Evolutionary conservation across 106 monocot species (phyloP).

Genomic region (Ottelia alismoides): DNA sequence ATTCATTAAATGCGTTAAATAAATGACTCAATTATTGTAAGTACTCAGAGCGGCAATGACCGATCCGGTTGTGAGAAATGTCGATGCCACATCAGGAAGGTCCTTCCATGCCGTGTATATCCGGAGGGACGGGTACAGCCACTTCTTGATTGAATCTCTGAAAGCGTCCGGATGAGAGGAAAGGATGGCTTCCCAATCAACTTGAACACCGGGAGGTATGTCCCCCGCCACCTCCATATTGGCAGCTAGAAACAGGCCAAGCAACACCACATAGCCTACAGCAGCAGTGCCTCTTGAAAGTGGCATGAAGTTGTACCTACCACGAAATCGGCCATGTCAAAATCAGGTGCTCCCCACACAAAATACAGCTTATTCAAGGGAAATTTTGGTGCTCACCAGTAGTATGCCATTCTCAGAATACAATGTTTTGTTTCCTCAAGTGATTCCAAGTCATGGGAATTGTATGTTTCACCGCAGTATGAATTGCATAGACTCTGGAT

Average conservation of each 20-base stretch:
- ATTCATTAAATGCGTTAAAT: too few species aligned
- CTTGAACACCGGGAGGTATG: constrained; percentile 64
- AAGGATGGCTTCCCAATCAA: constrained; percentile 93
- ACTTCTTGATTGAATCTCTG: constrained; percentile 34
- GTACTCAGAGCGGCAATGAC: constrained; percentile 60
- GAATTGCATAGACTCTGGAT: constrained; percentile 58
- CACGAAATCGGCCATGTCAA: not conserved
- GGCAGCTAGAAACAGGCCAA: constrained; percentile 70
- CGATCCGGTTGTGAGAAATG: constrained; percentile 67
- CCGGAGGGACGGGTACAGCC: constrained; percentile 68
- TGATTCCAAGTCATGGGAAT: constrained; percentile 31
- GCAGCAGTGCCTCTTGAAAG: constrained; percentile 75
- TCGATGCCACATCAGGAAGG: constrained; percentile 53
- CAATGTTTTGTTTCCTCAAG: constrained; percentile 58
- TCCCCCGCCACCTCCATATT: constrained; percentile 75
- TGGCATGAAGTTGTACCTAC: constrained; percentile 99
- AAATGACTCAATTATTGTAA: constrained; percentile 10
- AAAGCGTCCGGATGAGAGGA: constrained; percentile 50
- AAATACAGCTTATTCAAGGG: too few species aligned
- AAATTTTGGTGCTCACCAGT: constrained; percentile 40
- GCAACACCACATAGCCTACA: constrained; percentile 64
- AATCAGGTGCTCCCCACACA: not conserved
- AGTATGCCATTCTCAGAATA: constrained; percentile 76
- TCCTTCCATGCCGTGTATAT: constrained; percentile 64
- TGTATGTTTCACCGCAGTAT: constrained; percentile 53